phyloP scores from a whole-genome alignment of 2,329 filamentous ascomycete genomes.

The Epichloe sylvatica region DNA sequence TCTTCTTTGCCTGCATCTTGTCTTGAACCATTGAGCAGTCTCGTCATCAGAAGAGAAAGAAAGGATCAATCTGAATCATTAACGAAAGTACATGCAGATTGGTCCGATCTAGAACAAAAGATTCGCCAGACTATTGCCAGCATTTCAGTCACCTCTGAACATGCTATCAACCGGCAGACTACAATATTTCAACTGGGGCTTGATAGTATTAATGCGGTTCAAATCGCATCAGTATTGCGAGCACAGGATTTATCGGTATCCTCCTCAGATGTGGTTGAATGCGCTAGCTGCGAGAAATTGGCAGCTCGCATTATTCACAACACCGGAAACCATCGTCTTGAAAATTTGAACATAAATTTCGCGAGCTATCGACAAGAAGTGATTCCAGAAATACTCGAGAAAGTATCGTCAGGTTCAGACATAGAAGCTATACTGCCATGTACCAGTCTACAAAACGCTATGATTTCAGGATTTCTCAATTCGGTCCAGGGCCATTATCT shows the following conservation, averaged over 20 bases:
- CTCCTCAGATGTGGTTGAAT: slow-evolving; percentile 61
- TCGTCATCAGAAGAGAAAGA: slow-evolving; percentile 12
- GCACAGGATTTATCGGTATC: slow-evolving; percentile 43
- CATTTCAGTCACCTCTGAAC: slow-evolving; percentile 38
- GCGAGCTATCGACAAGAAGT: slow-evolving; percentile 23
- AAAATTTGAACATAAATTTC: slow-evolving; percentile 21
- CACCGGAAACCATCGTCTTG: neutral
- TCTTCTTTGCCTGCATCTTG: neutral
- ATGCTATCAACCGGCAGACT: slow-evolving; percentile 42
- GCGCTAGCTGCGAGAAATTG: slow-evolving; percentile 31
- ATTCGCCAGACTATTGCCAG: slow-evolving; percentile 44
- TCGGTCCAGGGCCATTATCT: slow-evolving; percentile 59
- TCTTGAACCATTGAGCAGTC: slow-evolving; percentile 8
- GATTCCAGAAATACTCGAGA: slow-evolving; percentile 13
- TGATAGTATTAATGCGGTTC: slow-evolving; percentile 78
- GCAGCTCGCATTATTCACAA: slow-evolving; percentile 15
- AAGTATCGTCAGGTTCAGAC: slow-evolving; percentile 9
- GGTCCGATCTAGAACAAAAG: slow-evolving; percentile 35
- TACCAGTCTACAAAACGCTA: slow-evolving; percentile 65
- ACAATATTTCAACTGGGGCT: slow-evolving; percentile 81
- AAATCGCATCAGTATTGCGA: slow-evolving; percentile 57
- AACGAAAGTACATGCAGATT: slow-evolving; percentile 19
- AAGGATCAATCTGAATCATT: slow-evolving; percentile 4
- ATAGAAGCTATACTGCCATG: slow-evolving; percentile 58
- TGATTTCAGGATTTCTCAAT: slow-evolving; percentile 60